Evolutionary conservation across 1,284 basidiomycete species (phyloP).

Genomic region (Cystobasidium pallidum): DNA sequence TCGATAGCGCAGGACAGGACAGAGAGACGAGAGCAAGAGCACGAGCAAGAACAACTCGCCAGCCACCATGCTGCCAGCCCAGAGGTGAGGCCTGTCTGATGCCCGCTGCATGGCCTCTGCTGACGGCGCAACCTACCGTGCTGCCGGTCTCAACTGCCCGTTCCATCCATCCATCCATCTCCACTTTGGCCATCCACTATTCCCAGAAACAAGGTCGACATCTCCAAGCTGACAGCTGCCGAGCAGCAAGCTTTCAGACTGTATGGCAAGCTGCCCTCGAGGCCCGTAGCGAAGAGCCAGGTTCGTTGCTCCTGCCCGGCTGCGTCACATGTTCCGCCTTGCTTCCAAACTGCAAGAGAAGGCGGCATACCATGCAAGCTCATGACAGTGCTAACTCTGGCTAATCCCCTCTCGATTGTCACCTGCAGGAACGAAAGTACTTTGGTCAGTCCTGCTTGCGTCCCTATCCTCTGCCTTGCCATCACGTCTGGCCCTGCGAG

Average conservation of each 20-base stretch:
- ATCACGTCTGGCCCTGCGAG: neutral
- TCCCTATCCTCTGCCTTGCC: neutral
- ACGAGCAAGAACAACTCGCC: neutral
- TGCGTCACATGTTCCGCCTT: neutral
- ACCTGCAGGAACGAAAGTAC: constrained; percentile 58
- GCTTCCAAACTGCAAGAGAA: too few species aligned
- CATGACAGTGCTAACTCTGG: constrained; percentile 6
- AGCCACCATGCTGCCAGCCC: constrained; percentile 37
- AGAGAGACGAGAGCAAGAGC: neutral
- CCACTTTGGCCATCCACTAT: neutral
- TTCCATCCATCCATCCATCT: neutral
- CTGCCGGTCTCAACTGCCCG: too few species aligned
- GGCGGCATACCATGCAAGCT: too few species aligned
- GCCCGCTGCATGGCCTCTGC: neutral
- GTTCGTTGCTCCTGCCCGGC: neutral
- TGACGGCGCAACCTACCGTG: too few species aligned
- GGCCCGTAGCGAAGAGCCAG: constrained; percentile 19
- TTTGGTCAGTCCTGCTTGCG: constrained; percentile 53
- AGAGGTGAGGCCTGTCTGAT: constrained; percentile 22
- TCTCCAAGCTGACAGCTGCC: constrained; percentile 79
- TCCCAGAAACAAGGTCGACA: constrained; percentile 42
- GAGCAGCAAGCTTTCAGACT: constrained; percentile 92
- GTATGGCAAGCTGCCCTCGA: constrained; percentile 85
- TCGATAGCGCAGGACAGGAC: neutral
- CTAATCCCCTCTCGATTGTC: neutral